Percentiles rank a stretch among this genome's conserved stretches.
Conservation (phyloP, 2,329 filamentous ascomycete species). For the Dothideomycetidae sp. region DNA sequence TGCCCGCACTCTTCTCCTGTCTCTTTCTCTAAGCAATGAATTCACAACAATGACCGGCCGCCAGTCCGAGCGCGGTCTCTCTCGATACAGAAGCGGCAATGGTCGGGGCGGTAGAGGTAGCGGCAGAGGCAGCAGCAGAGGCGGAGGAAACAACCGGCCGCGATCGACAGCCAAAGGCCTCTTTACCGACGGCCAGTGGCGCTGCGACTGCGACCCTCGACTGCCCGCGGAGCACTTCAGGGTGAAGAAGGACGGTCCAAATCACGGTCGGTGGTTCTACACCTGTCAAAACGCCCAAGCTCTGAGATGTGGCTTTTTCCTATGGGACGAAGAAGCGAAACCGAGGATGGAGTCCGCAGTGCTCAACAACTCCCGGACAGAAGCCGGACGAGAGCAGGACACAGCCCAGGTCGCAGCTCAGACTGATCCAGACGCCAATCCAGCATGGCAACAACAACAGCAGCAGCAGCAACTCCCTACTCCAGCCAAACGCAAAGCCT, state of each 20-base stretch:
- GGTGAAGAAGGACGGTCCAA: conserved; percentile 42
- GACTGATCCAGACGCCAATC: neutral
- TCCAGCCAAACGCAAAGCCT: neutral
- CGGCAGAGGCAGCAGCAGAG: conserved; percentile 1
- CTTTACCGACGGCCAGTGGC: conserved; percentile 29
- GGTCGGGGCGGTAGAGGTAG: conserved; percentile 5
- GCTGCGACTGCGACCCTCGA: conserved; percentile 42
- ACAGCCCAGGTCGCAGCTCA: neutral
- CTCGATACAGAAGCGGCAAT: neutral
- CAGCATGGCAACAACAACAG: conserved; percentile 1
- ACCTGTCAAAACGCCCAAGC: conserved; percentile 38
- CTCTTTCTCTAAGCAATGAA: no score
- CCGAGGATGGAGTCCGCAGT: conserved; percentile 34
- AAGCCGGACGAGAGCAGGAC: neutral
- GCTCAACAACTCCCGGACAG: conserved; percentile 32
- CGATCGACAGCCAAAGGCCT: conserved; percentile 14
- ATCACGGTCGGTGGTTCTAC: conserved; percentile 40
- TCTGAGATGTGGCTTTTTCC: conserved; percentile 41
- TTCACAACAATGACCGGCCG: no score
- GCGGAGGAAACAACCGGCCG: conserved; percentile 1
- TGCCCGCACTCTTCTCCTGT: no score
- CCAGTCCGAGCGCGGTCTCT: no score
- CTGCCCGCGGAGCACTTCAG: conserved; percentile 41
- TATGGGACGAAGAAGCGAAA: conserved; percentile 42
- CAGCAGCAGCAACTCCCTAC: neutral